Evolutionary conservation across 2,329 filamentous ascomycete genomes (phyloP).

Genomic region (Westerdykella ornata): DNA sequence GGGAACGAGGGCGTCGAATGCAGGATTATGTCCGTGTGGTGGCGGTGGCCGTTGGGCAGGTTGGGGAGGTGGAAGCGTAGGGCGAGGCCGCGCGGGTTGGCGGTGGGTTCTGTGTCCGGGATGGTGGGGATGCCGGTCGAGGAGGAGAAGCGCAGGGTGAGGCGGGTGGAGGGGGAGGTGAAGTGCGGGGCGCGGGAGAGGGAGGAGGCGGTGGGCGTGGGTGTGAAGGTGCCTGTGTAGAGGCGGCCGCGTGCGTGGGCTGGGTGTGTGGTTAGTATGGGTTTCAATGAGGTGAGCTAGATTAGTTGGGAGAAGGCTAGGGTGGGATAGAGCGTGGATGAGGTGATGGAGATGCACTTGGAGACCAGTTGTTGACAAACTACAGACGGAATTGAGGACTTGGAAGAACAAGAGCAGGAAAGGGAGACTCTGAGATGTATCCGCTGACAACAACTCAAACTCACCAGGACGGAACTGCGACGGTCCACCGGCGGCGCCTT

Average conservation of each 20-base stretch:
- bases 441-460: neutral
- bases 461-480: slow-evolving; percentile 28
- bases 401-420: neutral
- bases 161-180: slow-evolving; percentile 39
- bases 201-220: slow-evolving; percentile 38
- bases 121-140: slow-evolving; percentile 48
- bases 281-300: neutral
- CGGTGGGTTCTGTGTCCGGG: slow-evolving; percentile 44
- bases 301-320: neutral
- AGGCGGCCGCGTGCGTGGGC: slow-evolving; percentile 52
- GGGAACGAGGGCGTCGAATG: slow-evolving; percentile 51
- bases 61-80: slow-evolving; percentile 46
- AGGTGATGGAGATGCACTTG: too few relatives aligned
- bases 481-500: slow-evolving; percentile 17
- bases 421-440: too few relatives aligned
- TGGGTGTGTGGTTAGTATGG: slow-evolving; percentile 17
- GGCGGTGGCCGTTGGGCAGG: slow-evolving; percentile 31
- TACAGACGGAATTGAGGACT: neutral
- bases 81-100: slow-evolving; percentile 44
- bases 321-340: too few relatives aligned
- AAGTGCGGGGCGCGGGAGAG: slow-evolving; percentile 49
- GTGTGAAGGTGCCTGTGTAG: slow-evolving; percentile 48
- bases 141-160: slow-evolving; percentile 48
- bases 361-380: too few relatives aligned
- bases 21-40: slow-evolving; percentile 52